Evolutionary conservation across 306 rosid species (phyloP), one percentile per base, ranked within the genome.

Genomic region (Pueraria montana): DNA sequence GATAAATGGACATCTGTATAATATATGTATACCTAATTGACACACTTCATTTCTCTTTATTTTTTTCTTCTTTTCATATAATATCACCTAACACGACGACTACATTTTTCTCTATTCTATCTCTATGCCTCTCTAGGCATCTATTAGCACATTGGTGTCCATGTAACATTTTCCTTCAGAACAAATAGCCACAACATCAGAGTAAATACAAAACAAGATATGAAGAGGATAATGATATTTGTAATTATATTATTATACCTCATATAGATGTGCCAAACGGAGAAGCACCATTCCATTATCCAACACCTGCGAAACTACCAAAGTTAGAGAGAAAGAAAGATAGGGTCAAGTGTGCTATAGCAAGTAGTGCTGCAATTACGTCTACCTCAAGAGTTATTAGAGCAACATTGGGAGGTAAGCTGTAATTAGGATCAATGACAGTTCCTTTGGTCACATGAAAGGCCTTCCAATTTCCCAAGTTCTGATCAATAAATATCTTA

Each of bases 331-430:
- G 21, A 63, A 55, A 55, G 21, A 62, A 27, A 14, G 70, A 63
- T 13, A 16, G 38, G 38, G 32, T 27, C 32, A 27, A 27, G 69
- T 64, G 46, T 32, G 42, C 12, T 63, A 14, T 4, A 26, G 18
- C 1, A 62, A 62, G 66, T 24, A 5, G 40, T 61, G 17, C n/a
- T 8, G 32, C 17, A 5, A n/a, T 8, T n/a, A 55, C 26, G 40
- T 62, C 11, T 63, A 63, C 69, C 69, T 63, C 69, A 17, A 63
- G 69, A 30, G 69, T 63, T 63, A 63, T 63, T 6, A 63, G 43
- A 63, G 43, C 69, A 30, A 63, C 69, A 30, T 63, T 63, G 10
- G 21, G 69, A 63, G 69, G 69, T 63, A 63, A 30, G 43, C 11
- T 30, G 69, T 63, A 63, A 8, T 63, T 63, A 16, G 69, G 43